Conservation (phyloP, 169 alveolate genomes). For the Perkinsus chesapeaki region DNA sequence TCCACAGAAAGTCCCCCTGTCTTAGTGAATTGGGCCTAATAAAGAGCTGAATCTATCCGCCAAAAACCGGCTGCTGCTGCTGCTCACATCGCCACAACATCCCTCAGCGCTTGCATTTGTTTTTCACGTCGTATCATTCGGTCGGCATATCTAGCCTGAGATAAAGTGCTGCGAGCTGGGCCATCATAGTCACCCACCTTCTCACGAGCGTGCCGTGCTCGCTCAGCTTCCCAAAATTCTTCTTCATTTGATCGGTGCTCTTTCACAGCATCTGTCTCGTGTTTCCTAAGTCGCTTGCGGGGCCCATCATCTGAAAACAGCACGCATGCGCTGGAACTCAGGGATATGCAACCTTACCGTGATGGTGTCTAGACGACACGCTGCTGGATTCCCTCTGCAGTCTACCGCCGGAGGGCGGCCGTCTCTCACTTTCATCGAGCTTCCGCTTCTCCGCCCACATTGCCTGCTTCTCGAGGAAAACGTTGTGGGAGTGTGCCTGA, state of each 20-base stretch:
- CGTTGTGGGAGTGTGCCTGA: neutral
- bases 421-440: neutral
- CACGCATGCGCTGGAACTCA: neutral
- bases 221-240: neutral
- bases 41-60: neutral
- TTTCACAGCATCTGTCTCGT: neutral
- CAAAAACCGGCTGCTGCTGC: neutral
- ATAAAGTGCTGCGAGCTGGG: neutral
- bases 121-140: neutral
- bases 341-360: neutral
- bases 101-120: neutral
- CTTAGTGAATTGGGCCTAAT: neutral
- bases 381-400: neutral
- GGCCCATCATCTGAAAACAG: neutral
- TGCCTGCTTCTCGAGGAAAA: neutral
- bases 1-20: neutral
- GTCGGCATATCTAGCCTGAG: neutral
- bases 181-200: neutral
- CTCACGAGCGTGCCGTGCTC: neutral
- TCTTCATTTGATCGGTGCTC: neutral
- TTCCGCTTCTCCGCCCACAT: neutral
- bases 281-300: neutral
- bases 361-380: neutral
- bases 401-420: neutral
- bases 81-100: neutral